Conservation (phyloP, 2,329 filamentous ascomycete genomes). For the Saccharata proteae region DNA sequence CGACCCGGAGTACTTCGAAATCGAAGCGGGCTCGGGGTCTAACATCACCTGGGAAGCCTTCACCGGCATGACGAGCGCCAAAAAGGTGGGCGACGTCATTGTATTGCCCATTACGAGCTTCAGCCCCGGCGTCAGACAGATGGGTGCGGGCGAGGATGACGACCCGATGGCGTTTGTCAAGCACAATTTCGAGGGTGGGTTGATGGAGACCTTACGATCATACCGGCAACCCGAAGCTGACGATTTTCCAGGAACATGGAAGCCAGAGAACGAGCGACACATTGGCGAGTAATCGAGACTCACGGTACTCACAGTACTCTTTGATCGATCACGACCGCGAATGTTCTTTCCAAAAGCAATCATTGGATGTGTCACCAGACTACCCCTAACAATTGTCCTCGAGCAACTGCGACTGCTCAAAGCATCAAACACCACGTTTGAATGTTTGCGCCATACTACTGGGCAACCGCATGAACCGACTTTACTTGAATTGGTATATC, state of each 20-base stretch:
- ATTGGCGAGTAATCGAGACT: constrained; percentile 44
- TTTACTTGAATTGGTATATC: too few relatives aligned
- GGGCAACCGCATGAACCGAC: too few relatives aligned
- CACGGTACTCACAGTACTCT: too few relatives aligned
- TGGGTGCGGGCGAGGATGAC: constrained; percentile 78
- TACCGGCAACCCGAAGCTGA: background rate
- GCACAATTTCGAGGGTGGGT: constrained; percentile 85
- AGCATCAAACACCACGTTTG: too few relatives aligned
- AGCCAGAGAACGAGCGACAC: constrained; percentile 58
- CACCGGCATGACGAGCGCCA: constrained; percentile 69
- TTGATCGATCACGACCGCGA: constrained; percentile 7
- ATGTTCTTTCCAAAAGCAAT: constrained; percentile 4
- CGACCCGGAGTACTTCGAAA: constrained; percentile 76
- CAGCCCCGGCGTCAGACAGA: constrained; percentile 85
- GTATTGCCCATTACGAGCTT: constrained; percentile 95
- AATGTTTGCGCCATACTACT: too few relatives aligned
- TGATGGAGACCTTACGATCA: constrained; percentile 1
- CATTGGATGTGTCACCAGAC: too few relatives aligned
- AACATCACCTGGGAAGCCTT: constrained; percentile 82
- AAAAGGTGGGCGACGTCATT: constrained; percentile 85
- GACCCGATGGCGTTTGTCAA: constrained; percentile 96
- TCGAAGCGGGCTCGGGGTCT: constrained; percentile 53
- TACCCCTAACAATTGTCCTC: too few relatives aligned
- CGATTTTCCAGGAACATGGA: constrained; percentile 53
- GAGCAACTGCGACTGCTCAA: too few relatives aligned